phyloP scores from a whole-genome alignment of 2,329 filamentous ascomycete genomes.

The Diaporthe ampelina region DNA sequence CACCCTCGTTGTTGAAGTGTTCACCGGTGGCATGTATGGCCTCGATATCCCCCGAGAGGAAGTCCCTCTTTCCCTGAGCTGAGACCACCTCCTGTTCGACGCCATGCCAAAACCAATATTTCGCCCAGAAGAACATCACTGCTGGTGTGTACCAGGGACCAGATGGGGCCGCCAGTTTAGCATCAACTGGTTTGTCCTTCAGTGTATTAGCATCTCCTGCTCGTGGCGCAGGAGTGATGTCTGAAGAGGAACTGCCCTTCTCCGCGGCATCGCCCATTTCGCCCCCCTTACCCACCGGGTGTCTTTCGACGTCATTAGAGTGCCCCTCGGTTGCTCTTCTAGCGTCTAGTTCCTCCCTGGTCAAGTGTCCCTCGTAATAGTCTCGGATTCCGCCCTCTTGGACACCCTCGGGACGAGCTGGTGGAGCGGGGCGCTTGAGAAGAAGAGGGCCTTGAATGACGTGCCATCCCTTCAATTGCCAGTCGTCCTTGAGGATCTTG shows the following conservation, averaged over 20 bases:
- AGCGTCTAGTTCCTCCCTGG: conserved; percentile 65
- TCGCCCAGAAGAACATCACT: conserved; percentile 60
- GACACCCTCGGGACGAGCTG: conserved; percentile 58
- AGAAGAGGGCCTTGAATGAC: conserved; percentile 67
- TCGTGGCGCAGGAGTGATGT: not conserved
- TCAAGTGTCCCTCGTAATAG: conserved; percentile 70
- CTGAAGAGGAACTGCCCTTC: conserved; percentile 1
- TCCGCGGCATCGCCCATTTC: not conserved
- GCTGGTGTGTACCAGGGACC: conserved; percentile 56
- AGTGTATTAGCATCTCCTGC: not conserved
- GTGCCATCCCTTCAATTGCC: conserved; percentile 69
- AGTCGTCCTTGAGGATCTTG: conserved; percentile 71
- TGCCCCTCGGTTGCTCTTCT: conserved; percentile 47
- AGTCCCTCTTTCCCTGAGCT: conserved; percentile 53
- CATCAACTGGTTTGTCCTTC: conserved; percentile 17
- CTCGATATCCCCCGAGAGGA: conserved; percentile 66
- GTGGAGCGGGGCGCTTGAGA: conserved; percentile 59
- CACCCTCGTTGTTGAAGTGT: conserved; percentile 70
- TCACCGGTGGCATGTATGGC: conserved; percentile 69
- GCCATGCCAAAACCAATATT: conserved; percentile 62
- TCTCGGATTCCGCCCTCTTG: conserved; percentile 59
- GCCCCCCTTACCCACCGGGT: not conserved
- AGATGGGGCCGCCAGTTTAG: not conserved
- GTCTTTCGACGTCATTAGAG: conserved; percentile 8
- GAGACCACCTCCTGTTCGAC: conserved; percentile 58